Percentiles rank a stretch among this genome's conserved stretches.
Conservation (phyloP, 2,329 filamentous ascomycete genomes). For the Cytospora piceae region DNA sequence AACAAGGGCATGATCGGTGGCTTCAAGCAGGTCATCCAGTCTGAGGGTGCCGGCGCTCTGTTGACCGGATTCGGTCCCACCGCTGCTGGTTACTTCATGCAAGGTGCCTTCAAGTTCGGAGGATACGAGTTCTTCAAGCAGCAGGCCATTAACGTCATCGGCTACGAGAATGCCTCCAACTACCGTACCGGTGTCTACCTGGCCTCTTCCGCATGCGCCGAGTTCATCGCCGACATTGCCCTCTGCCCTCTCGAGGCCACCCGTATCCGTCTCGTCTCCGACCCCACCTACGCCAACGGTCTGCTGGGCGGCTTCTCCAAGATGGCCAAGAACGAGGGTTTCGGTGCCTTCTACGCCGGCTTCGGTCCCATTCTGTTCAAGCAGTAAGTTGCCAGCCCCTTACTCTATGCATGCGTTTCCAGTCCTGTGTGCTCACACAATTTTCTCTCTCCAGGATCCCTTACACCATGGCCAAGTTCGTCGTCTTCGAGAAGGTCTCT, state of each 20-base stretch:
- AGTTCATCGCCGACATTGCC: slow-evolving; percentile 77
- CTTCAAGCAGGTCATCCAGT: slow-evolving; percentile 82
- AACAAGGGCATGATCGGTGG: slow-evolving; percentile 86
- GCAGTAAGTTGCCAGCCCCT: slow-evolving; percentile 56
- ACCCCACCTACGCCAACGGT: slow-evolving; percentile 82
- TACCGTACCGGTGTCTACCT: slow-evolving; percentile 85
- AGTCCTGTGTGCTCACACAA: background rate
- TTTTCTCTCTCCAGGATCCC: slow-evolving; percentile 31
- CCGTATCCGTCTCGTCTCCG: slow-evolving; percentile 89
- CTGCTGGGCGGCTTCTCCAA: slow-evolving; percentile 79
- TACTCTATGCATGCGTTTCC: background rate
- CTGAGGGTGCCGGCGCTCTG: slow-evolving; percentile 84
- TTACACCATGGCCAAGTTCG: slow-evolving; percentile 36
- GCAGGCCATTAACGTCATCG: slow-evolving; percentile 79
- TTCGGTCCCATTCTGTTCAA: slow-evolving; percentile 88
- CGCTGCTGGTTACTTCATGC: slow-evolving; percentile 89
- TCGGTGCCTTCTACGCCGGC: slow-evolving; percentile 87
- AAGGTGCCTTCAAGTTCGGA: slow-evolving; percentile 92
- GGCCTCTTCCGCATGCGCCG: slow-evolving; percentile 66
- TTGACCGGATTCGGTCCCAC: slow-evolving; percentile 86
- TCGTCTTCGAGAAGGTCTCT: slow-evolving; percentile 35
- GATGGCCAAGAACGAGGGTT: slow-evolving; percentile 80
- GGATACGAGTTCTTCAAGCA: slow-evolving; percentile 98
- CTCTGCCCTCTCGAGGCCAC: slow-evolving; percentile 92
- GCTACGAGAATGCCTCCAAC: slow-evolving; percentile 75